Evolutionary conservation across 345 rosid genomes (phyloP).

Genomic region (Lepidium sativum): DNA sequence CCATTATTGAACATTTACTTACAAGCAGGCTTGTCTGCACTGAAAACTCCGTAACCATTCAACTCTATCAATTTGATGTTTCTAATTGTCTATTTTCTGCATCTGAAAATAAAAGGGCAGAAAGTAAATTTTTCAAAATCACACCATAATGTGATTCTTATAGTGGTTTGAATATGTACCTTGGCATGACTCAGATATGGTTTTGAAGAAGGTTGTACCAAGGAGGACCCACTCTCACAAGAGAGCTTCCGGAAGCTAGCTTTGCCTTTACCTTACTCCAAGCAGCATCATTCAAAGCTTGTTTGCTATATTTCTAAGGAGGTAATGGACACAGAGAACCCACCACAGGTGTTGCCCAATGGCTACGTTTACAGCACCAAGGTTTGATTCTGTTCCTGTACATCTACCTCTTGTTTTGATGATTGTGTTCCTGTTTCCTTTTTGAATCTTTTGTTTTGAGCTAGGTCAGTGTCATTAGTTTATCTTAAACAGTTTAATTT

Average conservation of each 20-base stretch:
- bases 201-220: slow-evolving; percentile 78
- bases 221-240: slow-evolving; percentile 93
- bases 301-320: slow-evolving; percentile 93
- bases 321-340: slow-evolving; percentile 97
- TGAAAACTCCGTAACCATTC: slow-evolving; percentile 88
- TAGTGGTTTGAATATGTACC: slow-evolving; percentile 18
- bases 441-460: not conserved
- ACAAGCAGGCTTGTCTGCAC: slow-evolving; percentile 93
- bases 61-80: slow-evolving; percentile 8
- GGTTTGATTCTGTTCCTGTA: slow-evolving; percentile 35
- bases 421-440: not conserved
- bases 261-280: slow-evolving; percentile 73
- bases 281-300: slow-evolving; percentile 96
- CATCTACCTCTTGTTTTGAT: not conserved
- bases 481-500: not conserved
- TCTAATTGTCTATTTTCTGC: not conserved
- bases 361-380: slow-evolving; percentile 92
- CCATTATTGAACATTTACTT: slow-evolving; percentile 83
- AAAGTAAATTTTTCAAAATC: not conserved
- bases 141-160: not conserved
- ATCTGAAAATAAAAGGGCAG: not conserved
- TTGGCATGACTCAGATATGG: slow-evolving; percentile 59
- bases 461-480: not conserved
- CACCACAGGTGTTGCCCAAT: slow-evolving; percentile 94
- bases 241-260: slow-evolving; percentile 88